Conservation (phyloP, 192 early-diverging fungal species). For the Diversispora eburnea region DNA sequence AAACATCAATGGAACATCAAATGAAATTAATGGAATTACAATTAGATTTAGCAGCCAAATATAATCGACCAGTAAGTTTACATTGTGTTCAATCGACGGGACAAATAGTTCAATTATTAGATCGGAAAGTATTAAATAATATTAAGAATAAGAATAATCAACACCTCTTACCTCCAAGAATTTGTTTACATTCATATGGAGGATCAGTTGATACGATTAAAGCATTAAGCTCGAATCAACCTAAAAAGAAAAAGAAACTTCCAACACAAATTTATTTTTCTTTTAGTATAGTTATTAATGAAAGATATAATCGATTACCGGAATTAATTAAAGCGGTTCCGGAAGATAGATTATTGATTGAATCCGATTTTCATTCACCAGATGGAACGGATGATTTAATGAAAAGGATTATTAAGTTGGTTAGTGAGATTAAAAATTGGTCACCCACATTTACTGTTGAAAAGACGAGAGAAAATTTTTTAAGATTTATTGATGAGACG, state of each 20-base stretch:
- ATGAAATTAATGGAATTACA: conserved; percentile 60
- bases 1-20: conserved; percentile 48
- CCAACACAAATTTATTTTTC: conserved; percentile 63
- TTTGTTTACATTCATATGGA: conserved; percentile 86
- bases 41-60: conserved; percentile 62
- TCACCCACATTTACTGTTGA: conserved; percentile 43
- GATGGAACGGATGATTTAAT: conserved; percentile 50
- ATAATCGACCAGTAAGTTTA: conserved; percentile 61
- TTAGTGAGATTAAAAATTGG: conserved; percentile 63
- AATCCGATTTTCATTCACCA: conserved; percentile 73
- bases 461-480: conserved; percentile 49
- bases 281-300: conserved; percentile 77
- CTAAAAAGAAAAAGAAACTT: conserved; percentile 2
- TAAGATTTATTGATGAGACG: conserved; percentile 32
- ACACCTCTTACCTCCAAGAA: conserved; percentile 54
- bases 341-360: conserved; percentile 73
- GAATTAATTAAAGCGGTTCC: conserved; percentile 70
- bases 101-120: conserved; percentile 29
- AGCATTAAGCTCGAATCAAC: conserved; percentile 33
- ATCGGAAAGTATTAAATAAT: conserved; percentile 27
- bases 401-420: conserved; percentile 48
- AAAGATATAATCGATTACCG: conserved; percentile 50
- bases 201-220: conserved; percentile 71
- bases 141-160: background rate
- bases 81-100: conserved; percentile 73